Percentiles rank a stretch among this genome's conserved stretches.
Evolutionary conservation across 768 basidiomycete species (phyloP).

Genomic region (Coprinellus aureogranulatus): DNA sequence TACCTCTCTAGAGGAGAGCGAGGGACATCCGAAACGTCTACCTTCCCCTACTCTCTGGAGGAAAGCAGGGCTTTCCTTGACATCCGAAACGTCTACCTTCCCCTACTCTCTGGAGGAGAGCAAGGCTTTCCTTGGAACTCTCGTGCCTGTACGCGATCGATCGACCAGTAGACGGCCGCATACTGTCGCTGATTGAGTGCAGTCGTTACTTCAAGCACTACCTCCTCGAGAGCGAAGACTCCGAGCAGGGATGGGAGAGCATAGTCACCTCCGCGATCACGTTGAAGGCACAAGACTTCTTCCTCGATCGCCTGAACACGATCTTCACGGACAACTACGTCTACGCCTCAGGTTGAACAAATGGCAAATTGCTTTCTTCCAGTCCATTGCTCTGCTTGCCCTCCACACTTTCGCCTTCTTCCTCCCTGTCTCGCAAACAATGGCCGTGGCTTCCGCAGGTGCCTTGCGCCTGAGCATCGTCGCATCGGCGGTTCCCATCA

Average conservation of each 20-base stretch:
- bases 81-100: no score
- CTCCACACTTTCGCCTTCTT: slow-evolving; percentile 33
- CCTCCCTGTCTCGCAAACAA: slow-evolving; percentile 24
- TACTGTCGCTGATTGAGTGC: slow-evolving; percentile 44
- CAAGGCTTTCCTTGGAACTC: no score
- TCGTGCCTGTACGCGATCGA: slow-evolving; percentile 43
- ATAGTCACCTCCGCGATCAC: slow-evolving; percentile 36
- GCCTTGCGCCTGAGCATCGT: slow-evolving; percentile 36
- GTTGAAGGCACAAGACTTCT: slow-evolving; percentile 46
- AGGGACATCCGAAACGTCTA: no score
- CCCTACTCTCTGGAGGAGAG: no score
- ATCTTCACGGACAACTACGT: slow-evolving; percentile 57
- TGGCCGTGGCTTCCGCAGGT: slow-evolving; percentile 32
- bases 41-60: no score
- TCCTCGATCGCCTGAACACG: slow-evolving; percentile 40
- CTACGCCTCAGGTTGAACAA: slow-evolving; percentile 46
- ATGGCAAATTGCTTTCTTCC: slow-evolving; percentile 44
- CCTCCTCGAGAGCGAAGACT: slow-evolving; percentile 35
- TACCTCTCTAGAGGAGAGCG: no score
- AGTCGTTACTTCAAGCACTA: slow-evolving; percentile 55
- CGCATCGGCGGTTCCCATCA: slow-evolving; percentile 31
- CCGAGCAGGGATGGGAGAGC: slow-evolving; percentile 29
- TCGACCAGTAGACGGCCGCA: slow-evolving; percentile 41
- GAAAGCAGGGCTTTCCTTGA: no score
- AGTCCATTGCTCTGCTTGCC: slow-evolving; percentile 25